phyloP scores from a whole-genome alignment of 768 basidiomycete genomes.

The Neoboletus brunneissimus region DNA sequence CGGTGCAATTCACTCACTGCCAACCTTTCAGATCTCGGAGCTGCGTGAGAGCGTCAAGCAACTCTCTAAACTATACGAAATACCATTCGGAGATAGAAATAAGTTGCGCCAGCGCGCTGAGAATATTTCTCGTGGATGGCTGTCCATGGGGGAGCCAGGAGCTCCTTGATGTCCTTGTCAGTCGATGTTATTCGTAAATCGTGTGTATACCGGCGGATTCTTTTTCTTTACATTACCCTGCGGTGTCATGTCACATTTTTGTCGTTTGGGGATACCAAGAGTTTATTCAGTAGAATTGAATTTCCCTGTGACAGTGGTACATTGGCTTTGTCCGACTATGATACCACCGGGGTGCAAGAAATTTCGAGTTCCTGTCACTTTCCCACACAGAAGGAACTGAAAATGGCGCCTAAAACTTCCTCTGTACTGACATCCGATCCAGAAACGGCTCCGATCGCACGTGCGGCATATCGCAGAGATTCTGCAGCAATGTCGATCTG shows the following conservation, averaged over 20 bases:
- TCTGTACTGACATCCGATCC: conserved; percentile 73
- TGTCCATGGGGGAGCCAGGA: neutral
- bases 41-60: conserved; percentile 22
- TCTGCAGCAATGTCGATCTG: conserved; percentile 84
- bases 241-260: neutral
- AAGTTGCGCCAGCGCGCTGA: conserved; percentile 25
- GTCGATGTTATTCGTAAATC: neutral
- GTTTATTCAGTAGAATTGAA: neutral
- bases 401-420: conserved; percentile 79
- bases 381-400: conserved; percentile 87
- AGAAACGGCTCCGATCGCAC: conserved; percentile 80
- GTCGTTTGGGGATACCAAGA: neutral
- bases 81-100: conserved; percentile 31
- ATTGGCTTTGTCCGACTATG: neutral
- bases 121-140: conserved; percentile 15
- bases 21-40: conserved; percentile 14
- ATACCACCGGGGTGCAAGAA: neutral
- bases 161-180: neutral
- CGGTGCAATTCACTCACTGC: neutral
- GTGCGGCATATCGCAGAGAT: conserved; percentile 82
- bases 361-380: conserved; percentile 42
- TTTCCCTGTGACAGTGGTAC: neutral
- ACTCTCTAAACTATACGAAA: conserved; percentile 27
- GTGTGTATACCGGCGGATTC: conserved; percentile 7
- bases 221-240: neutral